Conservation (phyloP, 208 protist species). For the Acanthamoeba lenticulata region DNA sequence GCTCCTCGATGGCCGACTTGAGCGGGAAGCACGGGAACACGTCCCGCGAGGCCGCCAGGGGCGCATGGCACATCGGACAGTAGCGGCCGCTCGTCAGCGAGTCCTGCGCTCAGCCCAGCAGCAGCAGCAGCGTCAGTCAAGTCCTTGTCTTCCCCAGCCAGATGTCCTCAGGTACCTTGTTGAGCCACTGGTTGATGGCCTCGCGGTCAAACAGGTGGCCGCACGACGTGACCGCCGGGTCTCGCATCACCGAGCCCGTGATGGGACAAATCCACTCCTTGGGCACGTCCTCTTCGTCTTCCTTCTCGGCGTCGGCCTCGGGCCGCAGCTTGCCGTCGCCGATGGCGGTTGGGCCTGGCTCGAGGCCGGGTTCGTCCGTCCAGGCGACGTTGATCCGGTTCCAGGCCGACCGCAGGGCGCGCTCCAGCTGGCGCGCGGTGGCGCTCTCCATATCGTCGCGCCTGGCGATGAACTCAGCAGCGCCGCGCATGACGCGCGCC, state of each 20-base stretch:
- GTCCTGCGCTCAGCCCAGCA: background rate
- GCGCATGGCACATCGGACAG: background rate
- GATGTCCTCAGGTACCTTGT: background rate
- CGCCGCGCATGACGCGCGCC: background rate
- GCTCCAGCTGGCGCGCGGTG: background rate
- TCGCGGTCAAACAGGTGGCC: background rate
- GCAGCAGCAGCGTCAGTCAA: background rate
- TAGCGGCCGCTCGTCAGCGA: background rate
- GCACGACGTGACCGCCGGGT: background rate
- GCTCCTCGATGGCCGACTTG: slow-evolving; percentile 18
- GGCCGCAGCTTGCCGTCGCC: background rate
- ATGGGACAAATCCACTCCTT: slow-evolving; percentile 21
- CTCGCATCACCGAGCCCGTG: background rate
- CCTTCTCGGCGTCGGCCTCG: background rate
- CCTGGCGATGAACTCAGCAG: slow-evolving; percentile 13
- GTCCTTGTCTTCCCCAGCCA: no score
- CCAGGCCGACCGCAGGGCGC: background rate
- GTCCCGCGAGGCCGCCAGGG: background rate
- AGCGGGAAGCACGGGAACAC: background rate
- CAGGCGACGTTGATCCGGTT: background rate
- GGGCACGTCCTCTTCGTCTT: background rate
- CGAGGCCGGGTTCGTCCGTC: background rate
- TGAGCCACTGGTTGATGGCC: background rate
- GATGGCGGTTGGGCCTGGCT: background rate
- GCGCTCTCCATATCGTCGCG: background rate